Conservation (phyloP, 116 monocot species). For the Phalaenopsis hybrid region DNA sequence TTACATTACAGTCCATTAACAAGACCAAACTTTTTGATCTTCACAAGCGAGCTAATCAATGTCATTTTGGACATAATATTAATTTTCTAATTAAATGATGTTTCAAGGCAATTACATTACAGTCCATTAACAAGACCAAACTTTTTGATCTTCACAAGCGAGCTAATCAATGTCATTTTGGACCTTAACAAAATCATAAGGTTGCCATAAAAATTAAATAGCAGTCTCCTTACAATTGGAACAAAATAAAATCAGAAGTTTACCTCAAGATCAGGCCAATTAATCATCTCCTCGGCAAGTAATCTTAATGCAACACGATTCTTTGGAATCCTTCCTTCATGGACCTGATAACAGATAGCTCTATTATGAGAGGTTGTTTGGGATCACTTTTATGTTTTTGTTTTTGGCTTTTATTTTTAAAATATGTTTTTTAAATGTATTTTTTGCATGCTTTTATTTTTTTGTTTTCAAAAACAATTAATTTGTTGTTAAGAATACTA, state of each 20-base stretch:
- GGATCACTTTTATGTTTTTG: no score
- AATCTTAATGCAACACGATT: constrained; percentile 55
- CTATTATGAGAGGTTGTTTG: background rate
- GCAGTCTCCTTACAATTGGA: background rate
- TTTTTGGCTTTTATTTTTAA: no score
- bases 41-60: no score
- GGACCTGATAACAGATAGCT: constrained; percentile 29
- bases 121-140: background rate
- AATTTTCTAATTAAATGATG: no score
- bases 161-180: background rate
- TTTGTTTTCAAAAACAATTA: no score
- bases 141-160: background rate
- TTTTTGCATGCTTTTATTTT: no score
- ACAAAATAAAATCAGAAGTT: background rate
- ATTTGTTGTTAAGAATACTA: no score
- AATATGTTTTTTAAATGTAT: no score
- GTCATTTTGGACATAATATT: no score
- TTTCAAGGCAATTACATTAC: no score
- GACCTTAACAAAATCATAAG: background rate
- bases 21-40: background rate
- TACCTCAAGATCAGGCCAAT: constrained; percentile 97
- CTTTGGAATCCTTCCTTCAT: constrained; percentile 74
- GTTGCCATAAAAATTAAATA: background rate
- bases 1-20: background rate
- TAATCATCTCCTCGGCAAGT: constrained; percentile 79